Base-by-base conservation (phyloP, 371 early-diverging fungal genomes). In the Saksenaea vasiformis region DNA sequence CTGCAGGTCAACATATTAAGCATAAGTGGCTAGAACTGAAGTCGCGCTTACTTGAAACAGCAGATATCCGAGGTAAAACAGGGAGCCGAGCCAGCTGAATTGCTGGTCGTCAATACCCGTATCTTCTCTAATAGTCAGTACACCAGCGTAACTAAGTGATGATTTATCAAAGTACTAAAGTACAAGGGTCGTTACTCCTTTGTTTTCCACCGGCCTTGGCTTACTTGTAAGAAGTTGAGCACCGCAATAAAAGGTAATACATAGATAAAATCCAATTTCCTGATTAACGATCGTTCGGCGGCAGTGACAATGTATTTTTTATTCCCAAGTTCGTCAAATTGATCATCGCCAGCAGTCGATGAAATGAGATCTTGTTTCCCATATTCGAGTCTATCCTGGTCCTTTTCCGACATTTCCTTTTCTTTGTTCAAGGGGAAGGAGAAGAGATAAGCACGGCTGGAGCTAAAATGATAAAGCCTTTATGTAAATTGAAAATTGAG, bases 191-290 rank as follows among this genome's bases (percentile, higher is more conserved):
- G 54, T 11, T 19, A 43, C 11, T 19, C 17, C 11, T 22, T 47
- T 47, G 3, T 47, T 47, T 22, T 22, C 22, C 22, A 10, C 22
- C 0, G 14, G 5, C 13, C 14, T n/a, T 14, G 14, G 10, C 51
- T 62, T 68, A 66, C 73, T 62, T 73, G 73, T 9, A 73, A 57
- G 38, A 73, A 73, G 55, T 69, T 69, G 28, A 73, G 44, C 19
- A 73, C 27, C 17, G 69, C 66, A 39, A 73, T 56, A 53, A 62
- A 69, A 36, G 73, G 73, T 69, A 73, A 69, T 28, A 73, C 73
- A 54, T 66, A 69, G n/a, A 73, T 44, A 27, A 51, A 73, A 56
- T 73, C 73, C 19, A 73, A 31, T 27, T 67, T 66, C 31, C 73
- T 64, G 1, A 73, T 69, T 15, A 67, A 43, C 2, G 15, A 35